phyloP scores from a whole-genome alignment of 2,329 filamentous ascomycete genomes.

The Penicillium aurantiogriseum region DNA sequence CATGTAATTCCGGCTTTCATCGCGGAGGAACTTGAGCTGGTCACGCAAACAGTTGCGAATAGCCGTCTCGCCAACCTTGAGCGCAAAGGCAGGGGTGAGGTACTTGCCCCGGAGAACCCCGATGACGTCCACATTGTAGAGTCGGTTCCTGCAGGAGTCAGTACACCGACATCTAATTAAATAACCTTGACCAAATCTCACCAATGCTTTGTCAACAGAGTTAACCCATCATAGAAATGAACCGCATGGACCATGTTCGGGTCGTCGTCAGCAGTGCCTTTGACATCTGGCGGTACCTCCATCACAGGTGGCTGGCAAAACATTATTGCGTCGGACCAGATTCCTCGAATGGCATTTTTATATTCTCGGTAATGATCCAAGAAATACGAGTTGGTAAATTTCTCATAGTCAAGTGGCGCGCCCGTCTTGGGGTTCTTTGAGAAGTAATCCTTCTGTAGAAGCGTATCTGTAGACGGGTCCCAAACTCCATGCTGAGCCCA shows the following conservation, averaged over 20 bases:
- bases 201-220: conserved; percentile 97
- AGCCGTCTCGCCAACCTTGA: conserved; percentile 88
- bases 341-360: conserved; percentile 67
- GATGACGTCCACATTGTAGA: conserved; percentile 95
- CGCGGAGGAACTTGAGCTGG: conserved; percentile 75
- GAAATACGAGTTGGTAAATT: conserved; percentile 89
- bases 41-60: conserved; percentile 92
- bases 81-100: conserved; percentile 80
- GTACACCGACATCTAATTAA: background rate
- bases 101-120: conserved; percentile 89
- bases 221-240: conserved; percentile 96
- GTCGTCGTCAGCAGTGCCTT: conserved; percentile 85
- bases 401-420: conserved; percentile 71
- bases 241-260: conserved; percentile 86
- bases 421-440: conserved; percentile 72
- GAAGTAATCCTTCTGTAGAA: conserved; percentile 87
- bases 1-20: conserved; percentile 85
- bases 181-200: conserved; percentile 22
- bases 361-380: conserved; percentile 81
- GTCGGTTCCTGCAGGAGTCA: conserved; percentile 63
- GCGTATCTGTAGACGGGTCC: conserved; percentile 74
- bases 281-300: conserved; percentile 85
- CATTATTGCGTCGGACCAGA: conserved; percentile 80
- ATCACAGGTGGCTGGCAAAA: conserved; percentile 89
- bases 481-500: conserved; percentile 98